These are phyloP conservation scores for Plasmodium berghei DNA, from an alignment of 169 alveolate genomes.

Conservation along the genomic window DNA sequence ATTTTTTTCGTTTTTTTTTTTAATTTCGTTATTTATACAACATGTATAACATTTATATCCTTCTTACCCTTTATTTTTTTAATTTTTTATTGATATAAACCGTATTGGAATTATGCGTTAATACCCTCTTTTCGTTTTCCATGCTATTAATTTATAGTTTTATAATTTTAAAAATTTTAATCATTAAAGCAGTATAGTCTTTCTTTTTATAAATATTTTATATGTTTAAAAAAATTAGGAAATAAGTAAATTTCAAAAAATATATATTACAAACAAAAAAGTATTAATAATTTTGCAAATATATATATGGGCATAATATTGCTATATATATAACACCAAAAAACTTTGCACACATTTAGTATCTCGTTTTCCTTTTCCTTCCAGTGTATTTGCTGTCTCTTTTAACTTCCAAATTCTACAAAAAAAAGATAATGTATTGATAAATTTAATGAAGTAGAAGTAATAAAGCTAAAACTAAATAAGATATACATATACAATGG, in stretches of 20 bases:
- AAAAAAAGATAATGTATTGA: slow-evolving; percentile 6
- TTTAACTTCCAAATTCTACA: slow-evolving; percentile 92
- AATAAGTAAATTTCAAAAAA: not conserved
- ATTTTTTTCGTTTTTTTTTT: slow-evolving; percentile 1
- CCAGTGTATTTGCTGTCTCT: slow-evolving; percentile 97
- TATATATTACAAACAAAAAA: slow-evolving; percentile 3
- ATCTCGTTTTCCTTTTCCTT: slow-evolving; percentile 91
- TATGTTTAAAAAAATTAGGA: not conserved
- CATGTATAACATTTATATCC: not conserved
- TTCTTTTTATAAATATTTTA: too few species aligned
- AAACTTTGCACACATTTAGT: slow-evolving; percentile 48
- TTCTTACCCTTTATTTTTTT: not conserved
- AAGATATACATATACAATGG: too few species aligned
- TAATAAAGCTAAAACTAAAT: too few species aligned
- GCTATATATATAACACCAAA: slow-evolving; percentile 3
- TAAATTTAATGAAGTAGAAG: not conserved
- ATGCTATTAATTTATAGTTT: too few species aligned
- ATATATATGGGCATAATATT: slow-evolving; percentile 14
- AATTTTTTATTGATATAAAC: not conserved
- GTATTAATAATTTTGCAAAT: not conserved
- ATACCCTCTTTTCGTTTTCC: too few species aligned
- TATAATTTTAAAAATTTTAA: too few species aligned
- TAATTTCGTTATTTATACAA: not conserved
- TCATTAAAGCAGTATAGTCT: too few species aligned
- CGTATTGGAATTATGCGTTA: not conserved